A percentile compares a stretch with the other conserved stretches of the same genome.
Conservation (phyloP, 2,329 filamentous ascomycete genomes). For the Lasiodiplodia theobromae region DNA sequence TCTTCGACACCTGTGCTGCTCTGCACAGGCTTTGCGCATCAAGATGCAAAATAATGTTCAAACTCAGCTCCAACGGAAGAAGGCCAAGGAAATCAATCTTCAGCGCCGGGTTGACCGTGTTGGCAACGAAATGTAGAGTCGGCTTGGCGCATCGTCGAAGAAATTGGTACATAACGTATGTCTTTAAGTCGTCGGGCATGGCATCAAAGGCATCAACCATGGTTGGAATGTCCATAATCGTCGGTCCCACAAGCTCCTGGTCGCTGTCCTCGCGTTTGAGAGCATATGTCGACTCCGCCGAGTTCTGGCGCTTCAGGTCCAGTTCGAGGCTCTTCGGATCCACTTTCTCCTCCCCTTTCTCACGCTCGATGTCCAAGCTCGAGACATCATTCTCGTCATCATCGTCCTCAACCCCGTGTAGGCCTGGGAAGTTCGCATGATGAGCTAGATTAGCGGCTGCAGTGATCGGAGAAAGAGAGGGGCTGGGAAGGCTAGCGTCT, state of each 20-base stretch:
- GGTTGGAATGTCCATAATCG: slow-evolving; percentile 77
- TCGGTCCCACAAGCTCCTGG: slow-evolving; percentile 47
- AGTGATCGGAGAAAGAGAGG: slow-evolving; percentile 88
- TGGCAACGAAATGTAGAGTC: slow-evolving; percentile 86
- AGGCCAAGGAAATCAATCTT: slow-evolving; percentile 92
- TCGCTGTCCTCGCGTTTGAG: slow-evolving; percentile 33
- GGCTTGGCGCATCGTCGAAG: slow-evolving; percentile 86
- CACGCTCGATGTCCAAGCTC: slow-evolving; percentile 41
- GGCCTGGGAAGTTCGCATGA: slow-evolving; percentile 41
- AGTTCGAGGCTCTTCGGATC: not conserved
- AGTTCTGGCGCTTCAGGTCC: not conserved
- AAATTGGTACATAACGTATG: slow-evolving; percentile 96
- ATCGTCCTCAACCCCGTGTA: slow-evolving; percentile 37
- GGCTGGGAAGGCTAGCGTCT: slow-evolving; percentile 92
- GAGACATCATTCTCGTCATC: slow-evolving; percentile 46
- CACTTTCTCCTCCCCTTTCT: slow-evolving; percentile 16
- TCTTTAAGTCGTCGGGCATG: slow-evolving; percentile 90
- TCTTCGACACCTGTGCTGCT: slow-evolving; percentile 90
- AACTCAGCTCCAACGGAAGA: slow-evolving; percentile 83
- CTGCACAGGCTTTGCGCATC: slow-evolving; percentile 86
- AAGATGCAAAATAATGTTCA: slow-evolving; percentile 87
- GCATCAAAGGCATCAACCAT: slow-evolving; percentile 91
- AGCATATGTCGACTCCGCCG: not conserved
- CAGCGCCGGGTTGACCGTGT: slow-evolving; percentile 89
- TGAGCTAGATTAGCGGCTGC: slow-evolving; percentile 70